Conservation (phyloP, 345 rosid genomes). For the Lepidium sativum region DNA sequence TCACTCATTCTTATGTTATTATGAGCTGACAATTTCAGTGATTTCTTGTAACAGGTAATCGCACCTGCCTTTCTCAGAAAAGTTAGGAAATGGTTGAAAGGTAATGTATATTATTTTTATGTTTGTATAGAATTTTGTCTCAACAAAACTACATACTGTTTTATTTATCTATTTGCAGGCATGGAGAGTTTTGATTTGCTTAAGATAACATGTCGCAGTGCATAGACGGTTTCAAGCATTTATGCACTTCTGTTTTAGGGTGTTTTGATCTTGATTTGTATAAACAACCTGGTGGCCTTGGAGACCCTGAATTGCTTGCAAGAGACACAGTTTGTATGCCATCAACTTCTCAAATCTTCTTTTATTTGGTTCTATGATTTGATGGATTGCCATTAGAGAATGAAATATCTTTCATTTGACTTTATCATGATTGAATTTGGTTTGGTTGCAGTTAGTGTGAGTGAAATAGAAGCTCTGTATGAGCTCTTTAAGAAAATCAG, state of each 20-base stretch:
- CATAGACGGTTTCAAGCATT: conserved; percentile 59
- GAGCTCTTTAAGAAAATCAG: conserved; percentile 99
- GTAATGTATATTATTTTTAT: conserved; percentile 14
- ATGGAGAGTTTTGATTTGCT: conserved; percentile 65
- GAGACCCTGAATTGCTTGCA: conserved; percentile 87
- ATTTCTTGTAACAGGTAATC: background rate
- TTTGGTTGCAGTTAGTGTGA: conserved; percentile 74
- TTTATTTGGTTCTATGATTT: background rate
- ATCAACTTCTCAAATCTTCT: background rate
- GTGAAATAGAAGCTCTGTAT: conserved; percentile 97
- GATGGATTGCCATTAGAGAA: background rate
- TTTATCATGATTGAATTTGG: conserved; percentile 2
- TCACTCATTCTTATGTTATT: background rate
- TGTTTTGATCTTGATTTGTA: conserved; percentile 82
- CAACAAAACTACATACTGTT: conserved; percentile 5
- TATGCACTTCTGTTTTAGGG: conserved; percentile 49
- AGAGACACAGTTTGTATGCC: conserved; percentile 95
- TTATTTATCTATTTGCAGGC: conserved; percentile 32
- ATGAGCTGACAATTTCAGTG: background rate
- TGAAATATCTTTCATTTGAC: conserved; percentile 5
- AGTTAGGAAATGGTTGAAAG: conserved; percentile 54
- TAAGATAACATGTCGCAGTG: conserved; percentile 84
- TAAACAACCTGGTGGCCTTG: conserved; percentile 71
- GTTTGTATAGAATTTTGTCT: background rate
- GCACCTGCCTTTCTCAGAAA: background rate